Evolutionary conservation across 2,329 filamentous ascomycete genomes (phyloP).

Genomic region (Pseudofabraea citricarpa): DNA sequence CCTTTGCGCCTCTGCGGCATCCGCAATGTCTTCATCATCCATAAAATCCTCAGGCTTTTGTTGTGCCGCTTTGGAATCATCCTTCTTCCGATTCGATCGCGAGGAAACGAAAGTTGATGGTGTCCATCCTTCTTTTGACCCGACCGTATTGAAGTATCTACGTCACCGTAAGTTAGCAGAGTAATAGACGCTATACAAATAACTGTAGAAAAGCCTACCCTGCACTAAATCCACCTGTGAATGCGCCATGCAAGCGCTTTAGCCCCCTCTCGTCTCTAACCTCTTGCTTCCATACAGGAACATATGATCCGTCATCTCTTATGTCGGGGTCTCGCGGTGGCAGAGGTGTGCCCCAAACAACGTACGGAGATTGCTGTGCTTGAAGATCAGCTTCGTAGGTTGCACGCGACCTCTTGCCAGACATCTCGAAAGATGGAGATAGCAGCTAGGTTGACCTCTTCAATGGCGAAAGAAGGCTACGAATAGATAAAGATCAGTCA

Average conservation of each 20-base stretch:
- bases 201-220: constrained; percentile 71
- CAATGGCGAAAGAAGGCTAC: constrained; percentile 3
- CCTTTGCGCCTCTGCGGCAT: constrained; percentile 72
- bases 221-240: constrained; percentile 94
- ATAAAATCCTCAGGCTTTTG: constrained; percentile 87
- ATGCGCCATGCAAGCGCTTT: constrained; percentile 90
- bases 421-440: no score
- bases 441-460: no score
- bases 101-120: constrained; percentile 91
- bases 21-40: constrained; percentile 93
- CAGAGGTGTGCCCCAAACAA: constrained; percentile 78
- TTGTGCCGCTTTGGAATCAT: constrained; percentile 45
- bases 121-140: constrained; percentile 97
- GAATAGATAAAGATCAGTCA: background rate
- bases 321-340: constrained; percentile 70
- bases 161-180: no score
- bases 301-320: constrained; percentile 86
- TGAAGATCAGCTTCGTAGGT: constrained; percentile 72
- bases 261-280: constrained; percentile 88
- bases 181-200: no score
- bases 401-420: constrained; percentile 73
- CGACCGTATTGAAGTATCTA: constrained; percentile 96
- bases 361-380: constrained; percentile 66
- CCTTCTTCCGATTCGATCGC: constrained; percentile 69
- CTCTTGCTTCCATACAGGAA: constrained; percentile 98